Percentiles rank a stretch among this genome's conserved stretches.
Conservation (phyloP, 164 flowering plant species). For the Nymphaea thermarum region DNA sequence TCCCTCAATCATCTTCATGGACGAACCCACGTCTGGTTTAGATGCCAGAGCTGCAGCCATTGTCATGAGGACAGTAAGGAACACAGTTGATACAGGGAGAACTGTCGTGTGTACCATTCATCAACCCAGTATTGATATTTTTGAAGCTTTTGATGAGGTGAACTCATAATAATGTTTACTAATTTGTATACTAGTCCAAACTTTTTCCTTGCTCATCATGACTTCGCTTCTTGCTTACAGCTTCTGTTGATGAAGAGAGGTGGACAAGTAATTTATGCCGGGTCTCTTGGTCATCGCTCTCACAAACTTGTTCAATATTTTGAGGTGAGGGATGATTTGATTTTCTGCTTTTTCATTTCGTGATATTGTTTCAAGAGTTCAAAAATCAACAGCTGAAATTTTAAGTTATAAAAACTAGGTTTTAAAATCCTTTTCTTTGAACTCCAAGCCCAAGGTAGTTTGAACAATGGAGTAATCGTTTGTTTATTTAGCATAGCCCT, state of each 20-base stretch:
- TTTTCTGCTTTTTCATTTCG: not conserved
- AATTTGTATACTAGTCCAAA: no score
- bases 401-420: no score
- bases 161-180: not conserved
- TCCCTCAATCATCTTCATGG: constrained; percentile 69
- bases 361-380: no score
- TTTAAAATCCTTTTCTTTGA: no score
- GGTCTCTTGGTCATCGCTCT: constrained; percentile 57
- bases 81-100: constrained; percentile 61
- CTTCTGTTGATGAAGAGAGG: constrained; percentile 81
- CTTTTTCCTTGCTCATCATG: no score
- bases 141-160: constrained; percentile 78
- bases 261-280: constrained; percentile 68
- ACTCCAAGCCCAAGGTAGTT: no score
- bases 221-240: constrained; percentile 17
- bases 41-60: constrained; percentile 72
- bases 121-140: constrained; percentile 69
- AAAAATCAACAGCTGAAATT: no score
- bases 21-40: constrained; percentile 64
- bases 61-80: constrained; percentile 65
- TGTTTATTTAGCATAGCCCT: no score
- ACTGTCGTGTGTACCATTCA: constrained; percentile 77
- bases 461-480: no score
- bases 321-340: constrained; percentile 34
- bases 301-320: constrained; percentile 38